Evolutionary conservation across 106 monocot species (phyloP), one percentile per base, ranked within the genome.

Genomic region (Dendrobium nobile): DNA sequence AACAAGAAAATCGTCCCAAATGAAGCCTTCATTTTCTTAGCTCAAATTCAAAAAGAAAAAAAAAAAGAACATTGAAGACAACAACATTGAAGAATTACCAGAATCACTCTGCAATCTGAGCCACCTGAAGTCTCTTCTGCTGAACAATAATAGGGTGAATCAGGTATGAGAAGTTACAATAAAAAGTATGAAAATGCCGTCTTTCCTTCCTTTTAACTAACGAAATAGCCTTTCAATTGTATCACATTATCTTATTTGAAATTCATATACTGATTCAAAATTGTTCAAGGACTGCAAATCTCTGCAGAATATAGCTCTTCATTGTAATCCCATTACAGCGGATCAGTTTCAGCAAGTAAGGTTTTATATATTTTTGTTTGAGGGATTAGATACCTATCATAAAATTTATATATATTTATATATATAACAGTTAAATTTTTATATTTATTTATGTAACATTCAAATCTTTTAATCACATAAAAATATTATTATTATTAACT

Each of bases 331-430:
- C 43, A 91, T 95, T 47, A 79, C 87, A 18, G 88, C 88, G 89
- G 93, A 91, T 43, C 84, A 87, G 79, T 93, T 99, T 78, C 98
- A 94, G 79, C 92, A 93, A 82, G 96, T 88, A 81, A 77, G 90
- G 80, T 72, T 47, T 79, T 67, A 45, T 0, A 40, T 74, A 4
- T 26, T 77, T 76, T 26, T 84, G 1, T 44, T 44, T 44, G 0
- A 0, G 33, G 33, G 33, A 33, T 33, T 33, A 33, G 2, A 33
- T 33, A 33, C 33, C 1, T 33, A 33, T 1, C 33, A 33, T 33
- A 33, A 33, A 33, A 33, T 33, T 33, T 2, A 1, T 31, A 31
- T 31, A 31, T 31, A 31, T 31, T 31, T 31, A 31, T 31, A 31
- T 31, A 31, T 31, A 31, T 33, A 33, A 33, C 33, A 33, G 33